Evolutionary conservation across 345 rosid genomes (phyloP).

Genomic region (Linum trigynum): DNA sequence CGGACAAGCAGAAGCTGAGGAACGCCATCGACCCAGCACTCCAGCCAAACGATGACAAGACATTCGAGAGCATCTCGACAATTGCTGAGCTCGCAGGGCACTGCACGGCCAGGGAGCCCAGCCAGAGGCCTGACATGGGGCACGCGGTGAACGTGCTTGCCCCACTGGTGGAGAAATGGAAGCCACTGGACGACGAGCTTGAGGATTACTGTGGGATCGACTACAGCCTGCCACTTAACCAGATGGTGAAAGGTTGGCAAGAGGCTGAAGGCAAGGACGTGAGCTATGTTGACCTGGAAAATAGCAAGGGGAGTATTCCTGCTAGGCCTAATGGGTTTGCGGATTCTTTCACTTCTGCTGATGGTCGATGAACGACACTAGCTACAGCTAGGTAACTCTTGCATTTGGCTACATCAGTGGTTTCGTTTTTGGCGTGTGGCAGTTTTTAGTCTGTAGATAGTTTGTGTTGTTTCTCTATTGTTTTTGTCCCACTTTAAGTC

Average conservation of each 20-base stretch:
- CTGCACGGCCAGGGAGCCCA: constrained; percentile 67
- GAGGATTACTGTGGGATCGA: constrained; percentile 69
- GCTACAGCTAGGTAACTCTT: constrained; percentile 5
- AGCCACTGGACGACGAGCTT: constrained; percentile 38
- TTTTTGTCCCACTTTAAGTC: constrained; percentile 2
- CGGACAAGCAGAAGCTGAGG: constrained; percentile 43
- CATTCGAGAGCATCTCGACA: constrained; percentile 41
- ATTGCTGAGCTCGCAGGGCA: constrained; percentile 69
- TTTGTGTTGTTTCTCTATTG: constrained; percentile 10
- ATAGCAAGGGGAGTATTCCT: constrained; percentile 68
- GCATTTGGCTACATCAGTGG: constrained; percentile 5
- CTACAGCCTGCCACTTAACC: constrained; percentile 65
- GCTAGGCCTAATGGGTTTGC: constrained; percentile 65
- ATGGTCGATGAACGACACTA: constrained; percentile 40
- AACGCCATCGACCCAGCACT: constrained; percentile 52
- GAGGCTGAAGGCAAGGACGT: constrained; percentile 65
- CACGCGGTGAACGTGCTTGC: constrained; percentile 58
- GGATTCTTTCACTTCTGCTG: constrained; percentile 62
- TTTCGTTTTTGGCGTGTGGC: not conserved
- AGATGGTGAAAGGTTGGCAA: constrained; percentile 80
- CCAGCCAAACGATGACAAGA: constrained; percentile 43
- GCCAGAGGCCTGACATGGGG: constrained; percentile 71
- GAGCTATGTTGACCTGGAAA: constrained; percentile 43
- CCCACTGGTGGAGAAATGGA: constrained; percentile 70
- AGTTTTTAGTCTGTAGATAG: constrained; percentile 22